Conservation (phyloP, 305 asterid species). For the Nicotiana rustica region DNA sequence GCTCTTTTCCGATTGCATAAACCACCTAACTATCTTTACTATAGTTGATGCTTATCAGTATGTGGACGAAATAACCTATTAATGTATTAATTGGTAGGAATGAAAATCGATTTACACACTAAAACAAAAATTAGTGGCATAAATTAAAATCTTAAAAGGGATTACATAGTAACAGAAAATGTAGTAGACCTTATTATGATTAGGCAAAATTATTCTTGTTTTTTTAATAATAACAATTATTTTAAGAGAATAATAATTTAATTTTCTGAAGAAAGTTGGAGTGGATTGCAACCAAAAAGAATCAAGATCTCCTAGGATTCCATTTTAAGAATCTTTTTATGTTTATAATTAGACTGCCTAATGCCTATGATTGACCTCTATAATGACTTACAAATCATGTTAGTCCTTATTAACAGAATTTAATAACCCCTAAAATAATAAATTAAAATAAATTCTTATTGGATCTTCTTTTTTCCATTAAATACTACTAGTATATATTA, state of each 20-base stretch:
- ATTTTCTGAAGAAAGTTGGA: background rate
- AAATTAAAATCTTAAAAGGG: too few relatives aligned
- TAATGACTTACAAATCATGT: slow-evolving; percentile 44
- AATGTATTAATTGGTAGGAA: too few relatives aligned
- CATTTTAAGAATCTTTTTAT: slow-evolving; percentile 29
- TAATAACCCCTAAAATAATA: background rate
- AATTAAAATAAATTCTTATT: background rate
- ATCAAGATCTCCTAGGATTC: slow-evolving; percentile 30
- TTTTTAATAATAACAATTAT: too few relatives aligned
- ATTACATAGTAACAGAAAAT: background rate
- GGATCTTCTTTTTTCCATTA: background rate
- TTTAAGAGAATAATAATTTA: background rate
- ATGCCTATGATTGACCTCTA: slow-evolving; percentile 47
- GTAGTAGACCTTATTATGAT: background rate
- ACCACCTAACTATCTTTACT: background rate
- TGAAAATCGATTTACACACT: too few relatives aligned
- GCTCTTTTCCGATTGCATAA: too few relatives aligned
- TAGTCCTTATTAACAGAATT: slow-evolving; percentile 23
- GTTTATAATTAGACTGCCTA: slow-evolving; percentile 36
- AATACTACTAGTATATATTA: background rate
- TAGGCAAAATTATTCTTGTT: background rate
- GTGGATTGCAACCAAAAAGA: background rate
- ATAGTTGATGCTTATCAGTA: too few relatives aligned
- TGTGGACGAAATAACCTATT: too few relatives aligned
- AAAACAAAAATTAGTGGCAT: too few relatives aligned